Percentiles rank a stretch among this genome's conserved stretches.
These are phyloP conservation scores for Debaryomyces coudertii DNA, from an alignment of 1,139 yeast genomes.

Conservation along the genomic window DNA sequence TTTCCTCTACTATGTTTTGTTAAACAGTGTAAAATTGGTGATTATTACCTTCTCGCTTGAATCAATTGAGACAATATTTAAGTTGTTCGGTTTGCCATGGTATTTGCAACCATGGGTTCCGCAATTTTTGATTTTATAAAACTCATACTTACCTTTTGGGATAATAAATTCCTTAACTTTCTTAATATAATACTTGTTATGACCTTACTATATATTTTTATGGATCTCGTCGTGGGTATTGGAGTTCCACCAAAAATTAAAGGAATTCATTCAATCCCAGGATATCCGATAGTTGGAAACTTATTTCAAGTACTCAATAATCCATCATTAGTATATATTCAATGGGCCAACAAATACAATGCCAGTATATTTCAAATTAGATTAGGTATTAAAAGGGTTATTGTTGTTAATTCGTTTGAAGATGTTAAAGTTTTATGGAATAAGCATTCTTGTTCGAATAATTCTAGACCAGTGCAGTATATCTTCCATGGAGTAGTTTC, in stretches of 20 bases:
- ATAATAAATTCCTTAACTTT: constrained; percentile 5
- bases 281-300: constrained; percentile 58
- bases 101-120: constrained; percentile 6
- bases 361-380: constrained; percentile 60
- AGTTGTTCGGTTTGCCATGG: constrained; percentile 9
- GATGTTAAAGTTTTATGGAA: constrained; percentile 60
- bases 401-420: constrained; percentile 66
- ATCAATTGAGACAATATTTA: constrained; percentile 2
- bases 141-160: constrained; percentile 10
- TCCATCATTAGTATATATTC: constrained; percentile 53
- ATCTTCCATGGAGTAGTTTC: constrained; percentile 74
- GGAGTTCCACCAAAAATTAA: constrained; percentile 30
- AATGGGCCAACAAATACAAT: constrained; percentile 51
- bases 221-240: constrained; percentile 22
- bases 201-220: constrained; percentile 10
- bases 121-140: constrained; percentile 5
- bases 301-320: constrained; percentile 49
- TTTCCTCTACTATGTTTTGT: background rate
- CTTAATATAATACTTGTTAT: background rate
- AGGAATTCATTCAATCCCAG: constrained; percentile 47
- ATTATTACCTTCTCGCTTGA: background rate
- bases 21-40: background rate
- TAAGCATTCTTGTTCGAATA: constrained; percentile 53
- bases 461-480: constrained; percentile 67
- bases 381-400: constrained; percentile 57